Evolutionary conservation across 257 asterid genomes (phyloP), one percentile per base, ranked within the genome.

Genomic region (Primulina tabacum): DNA sequence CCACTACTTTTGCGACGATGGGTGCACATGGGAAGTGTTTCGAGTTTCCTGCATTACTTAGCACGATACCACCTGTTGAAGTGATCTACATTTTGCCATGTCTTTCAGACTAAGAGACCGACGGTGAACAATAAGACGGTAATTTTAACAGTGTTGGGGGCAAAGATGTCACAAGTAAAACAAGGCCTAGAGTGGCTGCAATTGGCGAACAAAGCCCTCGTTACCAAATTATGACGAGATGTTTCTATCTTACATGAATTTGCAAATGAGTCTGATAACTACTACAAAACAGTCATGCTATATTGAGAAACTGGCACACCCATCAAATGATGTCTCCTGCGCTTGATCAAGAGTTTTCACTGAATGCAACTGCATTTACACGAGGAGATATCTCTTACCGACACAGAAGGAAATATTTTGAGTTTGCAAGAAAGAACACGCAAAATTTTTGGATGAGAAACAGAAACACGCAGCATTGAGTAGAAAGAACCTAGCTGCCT

Each of bases 401-500:
- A 62, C 58, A 58, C 60, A 67, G 68, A 73, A 68, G 29, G 30
- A 57, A 62, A 60, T 21, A 65, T 37, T 62, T 70, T 61, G 62
- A 62, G 32, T 72, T 2, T 50, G 28, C 4, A 59, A 50, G 17
- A 66, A 71, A 50, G 69, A 57, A 28, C 16, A 40, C 30, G 28
- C 65, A 37, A 47, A n/a, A 65, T 68, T 56, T 55, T 32, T 20
- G 64, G 34, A 32, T 32, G 34, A 32, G 34, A 62, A 38, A 37
- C 21, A 10, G 33, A 28, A 40, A 24, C 56, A 43, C 62, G 14
- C 28, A 37, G 57, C 64, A 17, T 57, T 0, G 53, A 30, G 72
- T 43, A 40, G n/a, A 38, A 1, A 38, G 59, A 60, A 33, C 64
- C 82, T 72, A 92, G 68, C 89, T 90, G 40, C 97, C 96, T 4